phyloP scores from a whole-genome alignment of 2,329 filamentous ascomycete genomes.

The Colletotrichum chrysophilum region DNA sequence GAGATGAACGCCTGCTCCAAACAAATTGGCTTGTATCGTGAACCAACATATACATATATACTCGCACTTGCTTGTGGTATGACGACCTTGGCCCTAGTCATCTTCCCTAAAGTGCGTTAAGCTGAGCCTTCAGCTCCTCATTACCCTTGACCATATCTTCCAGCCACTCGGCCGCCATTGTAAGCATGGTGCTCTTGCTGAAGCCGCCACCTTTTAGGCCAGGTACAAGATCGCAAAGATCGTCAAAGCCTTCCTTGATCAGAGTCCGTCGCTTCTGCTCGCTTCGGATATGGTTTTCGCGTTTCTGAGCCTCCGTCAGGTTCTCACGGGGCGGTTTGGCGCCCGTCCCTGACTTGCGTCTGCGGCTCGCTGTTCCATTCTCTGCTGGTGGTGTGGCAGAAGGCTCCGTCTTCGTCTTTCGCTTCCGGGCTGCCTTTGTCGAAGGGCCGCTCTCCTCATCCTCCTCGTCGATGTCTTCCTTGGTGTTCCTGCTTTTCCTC shows the following conservation, averaged over 20 bases:
- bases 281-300: constrained; percentile 85
- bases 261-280: constrained; percentile 86
- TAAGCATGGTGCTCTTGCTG: constrained; percentile 82
- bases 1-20: background rate
- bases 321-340: constrained; percentile 68
- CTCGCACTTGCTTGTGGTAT: background rate
- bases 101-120: constrained; percentile 43
- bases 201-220: constrained; percentile 75
- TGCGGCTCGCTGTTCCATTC: constrained; percentile 43
- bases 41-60: background rate
- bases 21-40: background rate
- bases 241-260: constrained; percentile 83
- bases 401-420: constrained; percentile 51
- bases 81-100: background rate
- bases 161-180: constrained; percentile 79
- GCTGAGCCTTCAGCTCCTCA: constrained; percentile 57
- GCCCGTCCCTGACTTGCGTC: constrained; percentile 53
- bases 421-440: constrained; percentile 43
- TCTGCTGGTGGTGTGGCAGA: constrained; percentile 38
- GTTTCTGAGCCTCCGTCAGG: constrained; percentile 80
- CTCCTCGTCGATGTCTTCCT: constrained; percentile 43
- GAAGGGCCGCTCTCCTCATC: constrained; percentile 41
- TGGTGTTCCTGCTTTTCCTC: constrained; percentile 58
- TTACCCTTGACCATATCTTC: constrained; percentile 76
- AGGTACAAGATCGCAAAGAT: constrained; percentile 78